Base-by-base conservation (phyloP, 2,329 filamentous ascomycete species). In the Chaetomiaceae sp. region DNA sequence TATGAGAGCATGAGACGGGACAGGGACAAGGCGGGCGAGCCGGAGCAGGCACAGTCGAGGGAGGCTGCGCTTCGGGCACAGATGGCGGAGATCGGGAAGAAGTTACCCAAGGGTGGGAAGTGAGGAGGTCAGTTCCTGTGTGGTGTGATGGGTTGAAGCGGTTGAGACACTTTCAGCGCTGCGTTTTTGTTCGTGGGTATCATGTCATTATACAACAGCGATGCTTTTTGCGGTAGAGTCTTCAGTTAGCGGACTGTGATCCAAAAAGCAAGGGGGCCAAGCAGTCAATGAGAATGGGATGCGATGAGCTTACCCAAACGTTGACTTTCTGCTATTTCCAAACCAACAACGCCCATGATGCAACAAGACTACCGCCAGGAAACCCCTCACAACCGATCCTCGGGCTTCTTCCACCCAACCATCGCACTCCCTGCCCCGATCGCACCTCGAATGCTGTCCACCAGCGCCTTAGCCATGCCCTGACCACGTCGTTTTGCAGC, bases 391-490 rank as follows among this genome's bases (percentile, higher is more conserved):
- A 64, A 48, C 34, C 63, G 54, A 47, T 65, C 61, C 17, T 65
- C 63, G 19, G 69, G 64, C 51, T 69, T 72, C 60, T 73, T 75
- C 66, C 68, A 70, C 2, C 72, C 72, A 34, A 70, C 67, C 53
- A 71, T 59, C 14, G 67, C 65, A 22, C 65, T 66, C 53, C 78
- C 66, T 54, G 78, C 71, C 19, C 75, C 75, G 54, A 86, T 78
- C 12, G 71, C 72, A 1, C 76, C 76, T 23, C 80, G 73, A 1
- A 81, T 70, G 20, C 72, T 75, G 64, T 86, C 83, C 19, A 87
- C 81, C 11, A 87, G 66, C 1, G 82, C 78, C 67, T 87, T 87
- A 50, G 84, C 75, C 77, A 87, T 81, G 5, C 84, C 83, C 63
- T 85, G 82, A 14, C 81, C 63, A 3, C 63, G 77, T 65, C 75